A percentile compares a stretch with the other conserved stretches of the same genome.
phyloP scores from a whole-genome alignment of 345 rosid species.

The Murraya koenigii region DNA sequence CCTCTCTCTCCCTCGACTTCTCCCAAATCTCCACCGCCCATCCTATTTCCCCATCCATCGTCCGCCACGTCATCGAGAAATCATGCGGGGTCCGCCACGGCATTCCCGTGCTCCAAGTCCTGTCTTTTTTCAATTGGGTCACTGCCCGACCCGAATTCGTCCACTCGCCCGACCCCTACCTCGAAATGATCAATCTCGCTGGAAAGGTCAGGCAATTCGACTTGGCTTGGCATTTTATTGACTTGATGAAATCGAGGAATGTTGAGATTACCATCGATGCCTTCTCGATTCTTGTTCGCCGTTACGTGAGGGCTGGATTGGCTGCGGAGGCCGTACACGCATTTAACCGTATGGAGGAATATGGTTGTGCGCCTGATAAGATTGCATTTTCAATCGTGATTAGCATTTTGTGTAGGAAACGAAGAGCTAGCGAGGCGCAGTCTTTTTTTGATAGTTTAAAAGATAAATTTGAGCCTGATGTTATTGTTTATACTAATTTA shows the following conservation, averaged over 20 bases:
- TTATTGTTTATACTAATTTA: conserved; percentile 69
- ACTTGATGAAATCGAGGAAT: conserved; percentile 62
- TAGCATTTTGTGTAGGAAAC: conserved; percentile 58
- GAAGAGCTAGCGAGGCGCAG: conserved; percentile 83
- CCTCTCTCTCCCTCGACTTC: conserved; percentile 64
- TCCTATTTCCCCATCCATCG: conserved; percentile 45
- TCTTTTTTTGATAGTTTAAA: conserved; percentile 64
- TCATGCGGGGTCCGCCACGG: conserved; percentile 76
- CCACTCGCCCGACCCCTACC: conserved; percentile 59
- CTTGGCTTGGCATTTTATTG: conserved; percentile 73
- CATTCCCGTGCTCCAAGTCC: conserved; percentile 63
- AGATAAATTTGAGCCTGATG: conserved; percentile 67
- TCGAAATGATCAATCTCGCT: conserved; percentile 77
- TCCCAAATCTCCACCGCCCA: conserved; percentile 38
- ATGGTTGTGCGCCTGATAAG: conserved; percentile 70
- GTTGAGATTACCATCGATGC: conserved; percentile 52
- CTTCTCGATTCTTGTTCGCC: conserved; percentile 70
- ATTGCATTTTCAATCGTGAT: conserved; percentile 73
- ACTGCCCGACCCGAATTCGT: conserved; percentile 34
- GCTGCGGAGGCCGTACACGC: conserved; percentile 88
- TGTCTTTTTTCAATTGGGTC: conserved; percentile 90
- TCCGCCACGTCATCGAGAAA: conserved; percentile 56
- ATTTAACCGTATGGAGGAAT: conserved; percentile 93
- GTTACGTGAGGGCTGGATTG: conserved; percentile 85
- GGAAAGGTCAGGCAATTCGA: conserved; percentile 82